Conservation (phyloP, 345 rosid species). For the Melaleuca alternifolia region DNA sequence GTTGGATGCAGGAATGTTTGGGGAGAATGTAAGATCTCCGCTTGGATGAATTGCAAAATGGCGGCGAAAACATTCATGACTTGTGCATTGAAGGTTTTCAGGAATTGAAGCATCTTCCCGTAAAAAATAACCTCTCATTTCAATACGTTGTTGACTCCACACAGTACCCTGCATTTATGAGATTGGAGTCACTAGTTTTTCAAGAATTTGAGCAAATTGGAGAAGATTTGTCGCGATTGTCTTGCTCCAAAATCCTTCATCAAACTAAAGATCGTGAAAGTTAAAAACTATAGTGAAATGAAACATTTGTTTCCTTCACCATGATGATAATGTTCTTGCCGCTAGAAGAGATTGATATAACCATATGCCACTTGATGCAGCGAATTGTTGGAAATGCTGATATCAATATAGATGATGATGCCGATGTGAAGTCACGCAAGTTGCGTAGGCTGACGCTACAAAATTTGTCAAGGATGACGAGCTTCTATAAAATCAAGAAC, state of each 20-base stretch:
- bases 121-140: neutral
- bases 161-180: neutral
- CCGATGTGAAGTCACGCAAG: too few relatives aligned
- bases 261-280: neutral
- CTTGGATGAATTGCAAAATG: neutral
- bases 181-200: constrained; percentile 15
- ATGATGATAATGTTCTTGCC: too few relatives aligned
- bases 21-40: neutral
- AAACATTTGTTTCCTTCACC: too few relatives aligned
- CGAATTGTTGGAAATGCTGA: too few relatives aligned
- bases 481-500: too few relatives aligned
- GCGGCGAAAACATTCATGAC: neutral
- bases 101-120: constrained; percentile 7
- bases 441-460: too few relatives aligned
- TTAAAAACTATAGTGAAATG: neutral
- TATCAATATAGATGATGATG: too few relatives aligned
- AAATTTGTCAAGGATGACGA: too few relatives aligned
- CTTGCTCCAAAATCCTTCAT: neutral
- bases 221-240: constrained; percentile 4
- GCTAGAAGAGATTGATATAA: too few relatives aligned
- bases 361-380: too few relatives aligned
- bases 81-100: constrained; percentile 1
- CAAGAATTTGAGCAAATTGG: constrained; percentile 2
- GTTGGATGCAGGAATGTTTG: neutral
- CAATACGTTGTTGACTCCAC: neutral